Base-by-base conservation (phyloP, 306 rosid species). In the Aeschynomene evenia region DNA sequence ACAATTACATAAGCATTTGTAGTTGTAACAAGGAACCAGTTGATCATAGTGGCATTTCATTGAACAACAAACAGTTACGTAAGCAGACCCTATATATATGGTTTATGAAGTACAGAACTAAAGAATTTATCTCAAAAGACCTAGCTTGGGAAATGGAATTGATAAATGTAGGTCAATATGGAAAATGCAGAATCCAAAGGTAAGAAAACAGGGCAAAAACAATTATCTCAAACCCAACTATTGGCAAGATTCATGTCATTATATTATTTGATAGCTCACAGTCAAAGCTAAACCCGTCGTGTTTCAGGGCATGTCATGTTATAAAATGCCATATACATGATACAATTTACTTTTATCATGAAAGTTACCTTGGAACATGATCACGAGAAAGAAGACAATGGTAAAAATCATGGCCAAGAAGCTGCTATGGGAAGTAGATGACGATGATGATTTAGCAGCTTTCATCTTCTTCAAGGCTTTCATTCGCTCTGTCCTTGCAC, bases 401-500 rank as follows among this genome's bases (percentile, higher is more conserved):
- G 97, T 88, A 77, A 94, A 85, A 67, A 94, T 31, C 95, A 87
- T 46, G 33, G 99, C 96, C 58, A 83, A 73, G 16, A 82, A 22
- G 84, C 87, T 84, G 88, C 75, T 58, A 58, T 20, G 79, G 50
- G 75, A 63, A 26, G 89, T 68, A 7, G 89, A 65, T 45, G 88
- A 62, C 10, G 88, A 65, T 33, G 88, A 65, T 6, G 85, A 23
- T 75, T 87, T 88, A 5, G 80, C 81, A 46, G 70, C 79, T 82
- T 83, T 91, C 89, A 82, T 75, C 82, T 85, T 91, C 91, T 83
- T 94, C 79, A 91, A 63, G 48, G 92, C 88, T 82, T 84, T 94
- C 88, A 84, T 87, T 9, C 90, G 89, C 75, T 91, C 96, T 20
- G 64, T 24, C 83, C 97, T 88, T 24, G 92, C 92, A 23, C 97